Conservation (phyloP, 139 green algal genomes). For the Pleodorina starrii region DNA sequence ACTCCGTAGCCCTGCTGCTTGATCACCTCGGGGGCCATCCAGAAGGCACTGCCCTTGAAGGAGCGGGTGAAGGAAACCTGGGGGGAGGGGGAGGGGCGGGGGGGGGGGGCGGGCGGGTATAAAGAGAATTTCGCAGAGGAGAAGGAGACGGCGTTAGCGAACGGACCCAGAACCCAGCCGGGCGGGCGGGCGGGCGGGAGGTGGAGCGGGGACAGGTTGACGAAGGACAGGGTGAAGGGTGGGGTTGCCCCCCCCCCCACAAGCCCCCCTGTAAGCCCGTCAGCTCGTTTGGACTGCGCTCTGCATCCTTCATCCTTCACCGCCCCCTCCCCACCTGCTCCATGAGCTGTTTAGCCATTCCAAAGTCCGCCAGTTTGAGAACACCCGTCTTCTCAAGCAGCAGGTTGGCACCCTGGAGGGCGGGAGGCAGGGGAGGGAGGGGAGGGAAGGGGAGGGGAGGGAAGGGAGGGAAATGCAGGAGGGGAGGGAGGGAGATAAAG, state of each 20-base stretch:
- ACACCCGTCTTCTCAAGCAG: conserved; percentile 75
- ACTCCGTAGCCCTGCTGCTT: conserved; percentile 77
- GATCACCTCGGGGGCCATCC: conserved; percentile 97
- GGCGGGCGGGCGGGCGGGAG: no score
- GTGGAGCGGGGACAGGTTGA: no score
- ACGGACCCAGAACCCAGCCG: no score
- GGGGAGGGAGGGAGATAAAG: background rate
- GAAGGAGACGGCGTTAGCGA: no score
- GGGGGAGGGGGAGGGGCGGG: background rate
- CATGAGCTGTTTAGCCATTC: conserved; percentile 78
- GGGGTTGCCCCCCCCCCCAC: no score
- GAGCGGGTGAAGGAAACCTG: conserved; percentile 72
- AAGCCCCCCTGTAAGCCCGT: no score
- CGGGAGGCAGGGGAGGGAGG: background rate
- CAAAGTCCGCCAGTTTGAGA: conserved; percentile 90
- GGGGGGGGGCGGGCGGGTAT: no score
- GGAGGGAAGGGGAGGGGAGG: background rate
- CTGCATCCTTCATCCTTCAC: no score
- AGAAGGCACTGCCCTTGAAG: conserved; percentile 94
- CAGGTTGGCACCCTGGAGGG: conserved; percentile 72
- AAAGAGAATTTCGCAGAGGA: no score
- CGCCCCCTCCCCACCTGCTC: no score
- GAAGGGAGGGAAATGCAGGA: background rate
- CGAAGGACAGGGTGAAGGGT: no score
- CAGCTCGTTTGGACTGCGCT: no score